phyloP scores from a whole-genome alignment of 2,329 filamentous ascomycete species.

The Pseudogymnoascus sp. region DNA sequence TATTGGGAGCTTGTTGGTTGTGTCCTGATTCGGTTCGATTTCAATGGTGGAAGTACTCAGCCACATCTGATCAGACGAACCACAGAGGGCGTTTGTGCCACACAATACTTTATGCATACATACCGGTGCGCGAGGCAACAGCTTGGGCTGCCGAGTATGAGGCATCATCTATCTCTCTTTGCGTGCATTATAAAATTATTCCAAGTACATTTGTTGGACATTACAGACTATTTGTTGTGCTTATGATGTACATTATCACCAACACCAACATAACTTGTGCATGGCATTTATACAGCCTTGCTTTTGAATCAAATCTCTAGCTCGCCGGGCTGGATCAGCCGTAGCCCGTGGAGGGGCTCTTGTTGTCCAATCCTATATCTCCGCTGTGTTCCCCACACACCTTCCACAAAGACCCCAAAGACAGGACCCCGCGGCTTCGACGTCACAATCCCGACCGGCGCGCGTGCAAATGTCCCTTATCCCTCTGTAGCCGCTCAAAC shows the following conservation, averaged over 20 bases:
- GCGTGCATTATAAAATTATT: background rate
- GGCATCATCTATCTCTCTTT: background rate
- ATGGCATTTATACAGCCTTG: background rate
- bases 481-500: conserved; percentile 2
- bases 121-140: background rate
- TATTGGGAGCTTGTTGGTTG: background rate
- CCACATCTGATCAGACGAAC: conserved; percentile 3
- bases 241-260: background rate
- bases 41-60: background rate
- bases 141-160: background rate
- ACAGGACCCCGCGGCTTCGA: conserved; percentile 3
- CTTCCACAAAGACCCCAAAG: background rate
- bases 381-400: background rate
- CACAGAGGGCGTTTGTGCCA: background rate
- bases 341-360: background rate
- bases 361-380: background rate
- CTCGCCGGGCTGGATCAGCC: background rate
- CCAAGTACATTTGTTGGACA: background rate
- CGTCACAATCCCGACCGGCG: background rate
- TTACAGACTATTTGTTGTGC: background rate
- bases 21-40: background rate
- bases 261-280: background rate
- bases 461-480: background rate
- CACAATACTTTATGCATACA: background rate
- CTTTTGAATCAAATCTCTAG: background rate